Evolutionary conservation across 352 stramenopile species (phyloP), one percentile per base, ranked within the genome.

Genomic region (Sclerospora graminicola): DNA sequence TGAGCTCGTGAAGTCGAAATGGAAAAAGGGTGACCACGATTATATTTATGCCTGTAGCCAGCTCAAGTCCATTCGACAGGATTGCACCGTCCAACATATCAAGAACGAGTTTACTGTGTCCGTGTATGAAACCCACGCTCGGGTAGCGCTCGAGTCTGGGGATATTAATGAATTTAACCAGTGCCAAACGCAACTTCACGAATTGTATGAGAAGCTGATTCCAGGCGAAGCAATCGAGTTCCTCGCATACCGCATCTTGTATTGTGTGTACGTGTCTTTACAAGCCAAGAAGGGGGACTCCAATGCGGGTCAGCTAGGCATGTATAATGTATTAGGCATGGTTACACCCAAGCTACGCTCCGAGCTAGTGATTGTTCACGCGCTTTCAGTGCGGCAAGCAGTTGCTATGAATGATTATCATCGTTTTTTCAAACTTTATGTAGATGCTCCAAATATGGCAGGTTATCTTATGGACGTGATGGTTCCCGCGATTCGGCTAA

Each of bases 1-100:
- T 36, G 57, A 84, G 52, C 66, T 89, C 53, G 69, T 96, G 28
- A 81, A 94, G 51, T 65, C 60, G 24, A 87, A 92, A 69, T 96
- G 87, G 84, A 85, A 89, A 48, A 50, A 79, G 41, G 63, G 66
- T 52, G 65, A 82, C 32, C 83, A 74, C 48, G 86, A 97, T 75
- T 96, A 97, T 80, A 64, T 93, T 48, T 96, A 96, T 78, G 77
- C 95, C 53, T 98, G 95, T 81, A 97, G 92, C 45, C 96, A 99
- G 60, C 85, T 99, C 37, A 99, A 99, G 66, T 97, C 96, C 19
- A 97, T 99, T 51, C 89, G 96, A 15, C 96, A 99, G 66, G 96
- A 99, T 73, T 95, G 97, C 52, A 98, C 92, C 11, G 93, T 99
- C 20, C 90, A 97, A 59, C 82, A 90, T 51, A 97, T 99, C 48